Percentiles rank a stretch among this genome's conserved stretches.
These are phyloP conservation scores for Ceratocystiopsis minuta DNA, from an alignment of 2,329 filamentous ascomycete species.

Conservation along the genomic window DNA sequence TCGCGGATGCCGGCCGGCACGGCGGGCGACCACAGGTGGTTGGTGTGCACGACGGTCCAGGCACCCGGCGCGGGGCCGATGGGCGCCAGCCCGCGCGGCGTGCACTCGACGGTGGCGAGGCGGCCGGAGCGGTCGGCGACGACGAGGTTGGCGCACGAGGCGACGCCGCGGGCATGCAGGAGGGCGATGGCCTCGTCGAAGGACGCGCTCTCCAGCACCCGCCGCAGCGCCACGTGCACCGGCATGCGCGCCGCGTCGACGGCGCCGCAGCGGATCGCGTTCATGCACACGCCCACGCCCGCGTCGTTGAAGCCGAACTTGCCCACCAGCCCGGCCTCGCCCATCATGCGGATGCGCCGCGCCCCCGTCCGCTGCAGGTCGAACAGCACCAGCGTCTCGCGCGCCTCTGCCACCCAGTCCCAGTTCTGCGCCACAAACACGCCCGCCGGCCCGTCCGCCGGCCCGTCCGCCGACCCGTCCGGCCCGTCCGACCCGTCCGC, in stretches of 20 bases:
- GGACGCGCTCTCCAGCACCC: neutral
- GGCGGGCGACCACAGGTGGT: constrained; percentile 1
- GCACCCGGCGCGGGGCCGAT: neutral
- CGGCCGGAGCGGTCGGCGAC: constrained; percentile 1
- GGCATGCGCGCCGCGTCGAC: neutral
- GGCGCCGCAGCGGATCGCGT: constrained; percentile 3
- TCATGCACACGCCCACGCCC: constrained; percentile 4
- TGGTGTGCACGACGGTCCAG: neutral
- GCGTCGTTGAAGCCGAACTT: constrained; percentile 3
- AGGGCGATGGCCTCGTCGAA: neutral
- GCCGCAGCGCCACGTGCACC: constrained; percentile 2
- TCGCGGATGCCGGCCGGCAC: neutral
- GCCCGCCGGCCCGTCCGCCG: neutral
- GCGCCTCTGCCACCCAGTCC: constrained; percentile 3
- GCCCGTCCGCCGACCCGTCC: no score
- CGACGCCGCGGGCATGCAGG: neutral
- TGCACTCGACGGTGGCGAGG: constrained; percentile 1
- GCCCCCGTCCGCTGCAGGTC: neutral
- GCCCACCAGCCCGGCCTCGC: constrained; percentile 4
- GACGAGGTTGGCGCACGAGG: constrained; percentile 1
- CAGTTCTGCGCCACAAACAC: constrained; percentile 4
- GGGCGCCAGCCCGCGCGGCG: neutral
- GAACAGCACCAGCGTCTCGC: neutral
- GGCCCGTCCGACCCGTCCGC: neutral
- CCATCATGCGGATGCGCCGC: constrained; percentile 5